phyloP scores from a whole-genome alignment of 768 basidiomycete genomes.

The Pilatotrama ljubarskyi region DNA sequence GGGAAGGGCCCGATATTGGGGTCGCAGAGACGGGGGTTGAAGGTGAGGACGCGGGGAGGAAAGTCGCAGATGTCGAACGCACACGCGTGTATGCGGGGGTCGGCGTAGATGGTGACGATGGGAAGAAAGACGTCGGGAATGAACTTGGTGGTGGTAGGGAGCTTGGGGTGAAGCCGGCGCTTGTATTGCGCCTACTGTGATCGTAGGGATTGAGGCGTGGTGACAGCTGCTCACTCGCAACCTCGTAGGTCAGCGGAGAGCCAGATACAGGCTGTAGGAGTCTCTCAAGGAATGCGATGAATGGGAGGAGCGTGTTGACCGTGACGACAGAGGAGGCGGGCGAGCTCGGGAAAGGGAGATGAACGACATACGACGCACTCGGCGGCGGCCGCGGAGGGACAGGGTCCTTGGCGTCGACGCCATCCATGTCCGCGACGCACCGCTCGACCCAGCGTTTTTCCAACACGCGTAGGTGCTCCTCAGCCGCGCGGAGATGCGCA shows the following conservation, averaged over 20 bases:
- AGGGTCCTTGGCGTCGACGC: conserved; percentile 21
- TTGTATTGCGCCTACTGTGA: conserved; percentile 9
- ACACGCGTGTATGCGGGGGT: conserved; percentile 26
- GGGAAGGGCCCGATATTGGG: conserved; percentile 10
- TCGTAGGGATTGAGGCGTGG: conserved; percentile 14
- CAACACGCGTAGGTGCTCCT: conserved; percentile 69
- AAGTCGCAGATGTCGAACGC: conserved; percentile 31
- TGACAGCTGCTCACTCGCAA: conserved; percentile 23
- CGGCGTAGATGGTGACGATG: conserved; percentile 13
- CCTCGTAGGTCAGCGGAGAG: conserved; percentile 22
- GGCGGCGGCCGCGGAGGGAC: conserved; percentile 68
- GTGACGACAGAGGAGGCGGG: conserved; percentile 54
- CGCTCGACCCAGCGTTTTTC: conserved; percentile 66
- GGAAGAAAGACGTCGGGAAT: conserved; percentile 31
- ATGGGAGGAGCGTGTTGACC: conserved; percentile 58
- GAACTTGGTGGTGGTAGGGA: conserved; percentile 30
- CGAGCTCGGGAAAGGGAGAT: conserved; percentile 74
- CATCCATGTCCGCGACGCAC: conserved; percentile 26
- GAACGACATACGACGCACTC: conserved; percentile 68
- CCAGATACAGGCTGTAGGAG: conserved; percentile 51
- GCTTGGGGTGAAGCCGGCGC: conserved; percentile 20
- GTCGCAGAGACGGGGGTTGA: conserved; percentile 27
- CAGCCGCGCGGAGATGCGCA: conserved; percentile 67
- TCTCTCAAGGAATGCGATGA: conserved; percentile 68
- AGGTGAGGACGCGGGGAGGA: conserved; percentile 26